phyloP scores from a whole-genome alignment of 2,329 filamentous ascomycete genomes.

The Hypoxylon sp. region DNA sequence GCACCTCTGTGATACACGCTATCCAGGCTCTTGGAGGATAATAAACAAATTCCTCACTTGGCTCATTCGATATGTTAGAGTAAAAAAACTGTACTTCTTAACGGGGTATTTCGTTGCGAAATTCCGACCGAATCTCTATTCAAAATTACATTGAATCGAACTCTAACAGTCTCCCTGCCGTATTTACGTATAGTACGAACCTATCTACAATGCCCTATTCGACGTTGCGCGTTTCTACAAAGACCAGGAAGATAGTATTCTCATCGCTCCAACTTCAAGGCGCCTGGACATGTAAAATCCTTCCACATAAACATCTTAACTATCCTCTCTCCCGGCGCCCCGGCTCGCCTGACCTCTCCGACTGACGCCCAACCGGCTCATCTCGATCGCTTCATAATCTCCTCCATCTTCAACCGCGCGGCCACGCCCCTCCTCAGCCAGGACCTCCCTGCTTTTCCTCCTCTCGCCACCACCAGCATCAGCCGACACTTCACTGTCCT shows the following conservation, averaged over 20 bases:
- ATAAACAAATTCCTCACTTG: not conserved
- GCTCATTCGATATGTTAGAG: not conserved
- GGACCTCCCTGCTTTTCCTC: constrained; percentile 54
- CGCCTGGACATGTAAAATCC: not conserved
- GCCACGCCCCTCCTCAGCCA: constrained; percentile 57
- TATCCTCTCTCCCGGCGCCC: constrained; percentile 21
- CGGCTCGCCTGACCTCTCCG: constrained; percentile 41
- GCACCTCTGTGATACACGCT: not conserved
- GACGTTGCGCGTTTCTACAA: not conserved
- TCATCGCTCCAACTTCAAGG: not conserved
- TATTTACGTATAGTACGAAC: constrained; percentile 3
- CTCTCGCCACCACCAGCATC: constrained; percentile 18
- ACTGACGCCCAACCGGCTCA: constrained; percentile 48
- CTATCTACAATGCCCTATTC: not conserved
- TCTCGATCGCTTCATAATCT: constrained; percentile 48
- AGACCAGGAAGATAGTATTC: too few species aligned
- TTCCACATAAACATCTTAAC: constrained; percentile 1
- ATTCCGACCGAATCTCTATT: not conserved
- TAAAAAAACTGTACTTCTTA: not conserved
- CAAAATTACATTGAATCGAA: not conserved
- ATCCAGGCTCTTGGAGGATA: not conserved
- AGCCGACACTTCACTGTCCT: constrained; percentile 20
- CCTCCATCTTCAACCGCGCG: constrained; percentile 26
- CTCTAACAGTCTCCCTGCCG: constrained; percentile 1
- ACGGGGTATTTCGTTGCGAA: not conserved